Base-by-base conservation (phyloP, 805 yeast genomes). In the Hanseniaspora nectarophila region DNA sequence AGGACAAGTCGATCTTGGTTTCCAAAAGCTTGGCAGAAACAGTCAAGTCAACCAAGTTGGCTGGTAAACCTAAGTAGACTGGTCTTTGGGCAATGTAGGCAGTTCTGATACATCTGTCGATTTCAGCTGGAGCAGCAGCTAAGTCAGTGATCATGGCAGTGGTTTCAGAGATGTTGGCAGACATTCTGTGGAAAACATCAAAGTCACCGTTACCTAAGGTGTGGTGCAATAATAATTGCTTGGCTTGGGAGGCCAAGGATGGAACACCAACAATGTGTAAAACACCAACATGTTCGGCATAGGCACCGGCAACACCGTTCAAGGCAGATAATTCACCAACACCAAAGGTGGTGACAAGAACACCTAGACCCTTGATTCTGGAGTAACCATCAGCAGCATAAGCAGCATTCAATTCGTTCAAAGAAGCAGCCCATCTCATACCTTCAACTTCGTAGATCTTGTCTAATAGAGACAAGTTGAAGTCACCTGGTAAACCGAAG, bases 241-340 rank as follows among this genome's bases (percentile, higher is more conserved):
- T 75, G 58, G 82, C 77, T 65, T 81, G 86, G 37, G 94, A 76
- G 31, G 81, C 71, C 61, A 78, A 72, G 52, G 90, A 80, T 57
- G 95, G 95, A 54, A 83, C 84, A 65, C 95, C 95, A 42, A 85
- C 95, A 60, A 85, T 76, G 70, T 85, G 94, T 58, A 85, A 70
- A 59, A 85, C 67, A 60, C 92, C 92, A 56, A 86, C 89, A 69
- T 85, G 94, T 69, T 86, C 95, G 57, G 95, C 89, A 69, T 79
- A 85, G 49, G 92, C 73, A 60, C 95, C 95, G 43, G 89, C 95
- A 63, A 86, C 75, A 61, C 92, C 95, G 67, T 85, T 85, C 60
- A 85, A 72, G 12, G 94, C 90, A 28, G 84, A 76, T 63, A 85
- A 74, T 68, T 85, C 95, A 66, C 95, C 95, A 53, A 85, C 95